Base-by-base conservation (phyloP, 2,329 filamentous ascomycete species). In the Penicillium hesseltinei region DNA sequence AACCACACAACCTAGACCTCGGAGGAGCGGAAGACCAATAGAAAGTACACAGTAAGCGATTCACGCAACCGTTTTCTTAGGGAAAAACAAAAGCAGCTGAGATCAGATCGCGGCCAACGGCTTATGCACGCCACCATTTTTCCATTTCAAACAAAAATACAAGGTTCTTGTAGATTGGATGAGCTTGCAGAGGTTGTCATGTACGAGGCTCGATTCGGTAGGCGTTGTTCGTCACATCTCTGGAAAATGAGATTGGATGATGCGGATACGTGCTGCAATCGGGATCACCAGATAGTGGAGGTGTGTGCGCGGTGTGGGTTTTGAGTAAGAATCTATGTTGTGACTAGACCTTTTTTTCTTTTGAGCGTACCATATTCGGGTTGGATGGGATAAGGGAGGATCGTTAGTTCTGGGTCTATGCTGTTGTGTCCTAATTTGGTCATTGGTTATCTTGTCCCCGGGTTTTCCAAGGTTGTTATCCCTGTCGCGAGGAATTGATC, bases 401-500 rank as follows among this genome's bases (percentile, higher is more conserved):
- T 35, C 48, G 23, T 3, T 27, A 3, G n/a, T 38, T 13, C 11
- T 21, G 36, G 43, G 21, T 35, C n/a, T 17, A 42, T 49, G 25
- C 36, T 45, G 49, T 54, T 33, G 35, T 48, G 40, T 44, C 31
- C 19, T n/a, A 25, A 31, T 46, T n/a, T 23, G 50, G 50, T 29
- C 17, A n/a, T 53, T 17, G 23, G 23, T 21, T 1, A 15, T 21
- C 11, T 31, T 23, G 5, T 29, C 9, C 25, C 23, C 15, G n/a
- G 23, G 11, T 10, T 29, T 27, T n/a, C n/a, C n/a, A n/a, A n/a
- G n/a, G n/a, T n/a, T 9, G 11, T 8, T 31, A 57, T 61, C 49
- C 60, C 62, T 61, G 56, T 52, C 25, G 44, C 40, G 3, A 50
- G 21, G 35, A 17, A 11, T 8, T 19, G 58, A 56, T 59, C 51